Conservation (phyloP, 495 filamentous ascomycete species). For the Jackrogersella multiformis region DNA sequence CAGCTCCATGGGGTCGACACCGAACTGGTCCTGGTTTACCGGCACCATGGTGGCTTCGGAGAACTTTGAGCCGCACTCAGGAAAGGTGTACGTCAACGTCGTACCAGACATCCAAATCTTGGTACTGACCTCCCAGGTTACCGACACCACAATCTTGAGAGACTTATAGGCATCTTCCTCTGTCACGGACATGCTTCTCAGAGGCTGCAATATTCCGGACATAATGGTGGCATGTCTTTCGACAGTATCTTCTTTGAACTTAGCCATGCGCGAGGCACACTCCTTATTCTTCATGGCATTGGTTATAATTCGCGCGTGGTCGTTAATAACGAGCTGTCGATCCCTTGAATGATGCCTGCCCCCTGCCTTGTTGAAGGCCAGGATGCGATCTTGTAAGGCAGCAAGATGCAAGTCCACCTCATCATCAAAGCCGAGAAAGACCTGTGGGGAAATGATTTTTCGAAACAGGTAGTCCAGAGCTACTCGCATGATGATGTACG, state of each 20-base stretch:
- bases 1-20: constrained; percentile 33
- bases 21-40: constrained; percentile 32
- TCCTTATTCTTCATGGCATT: constrained; percentile 3
- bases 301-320: constrained; percentile 37
- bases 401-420: constrained; percentile 13
- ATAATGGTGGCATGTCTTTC: constrained; percentile 35
- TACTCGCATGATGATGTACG: constrained; percentile 26
- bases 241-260: constrained; percentile 27
- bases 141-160: constrained; percentile 32
- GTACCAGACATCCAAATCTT: constrained; percentile 47
- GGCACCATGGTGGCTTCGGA: constrained; percentile 41
- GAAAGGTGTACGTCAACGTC: constrained; percentile 49
- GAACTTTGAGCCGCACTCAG: constrained; percentile 45
- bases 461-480: constrained; percentile 27
- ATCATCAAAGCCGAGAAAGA: constrained; percentile 24
- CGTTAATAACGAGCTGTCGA: constrained; percentile 36
- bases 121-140: constrained; percentile 44
- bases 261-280: neutral
- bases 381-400: constrained; percentile 17
- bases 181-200: constrained; percentile 14
- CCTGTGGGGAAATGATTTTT: constrained; percentile 27
- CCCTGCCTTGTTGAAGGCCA: neutral
- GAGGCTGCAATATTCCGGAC: constrained; percentile 31
- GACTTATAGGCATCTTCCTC: constrained; percentile 16
- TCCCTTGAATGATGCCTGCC: neutral